Evolutionary conservation across 2,329 filamentous ascomycete genomes (phyloP).

Genomic region (Alternaria viburni): DNA sequence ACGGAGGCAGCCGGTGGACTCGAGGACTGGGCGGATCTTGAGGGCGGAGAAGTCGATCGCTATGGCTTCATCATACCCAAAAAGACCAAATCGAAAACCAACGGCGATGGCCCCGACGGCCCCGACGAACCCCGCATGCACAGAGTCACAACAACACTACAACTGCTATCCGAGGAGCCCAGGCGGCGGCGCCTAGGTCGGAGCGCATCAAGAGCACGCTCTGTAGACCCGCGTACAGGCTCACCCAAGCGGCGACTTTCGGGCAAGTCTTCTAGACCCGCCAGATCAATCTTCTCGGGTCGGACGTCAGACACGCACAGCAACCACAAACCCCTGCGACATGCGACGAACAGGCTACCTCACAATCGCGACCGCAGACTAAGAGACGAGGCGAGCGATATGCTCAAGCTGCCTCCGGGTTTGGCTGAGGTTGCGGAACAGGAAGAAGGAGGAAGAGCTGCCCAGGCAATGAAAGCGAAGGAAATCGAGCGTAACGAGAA

Average conservation of each 20-base stretch:
- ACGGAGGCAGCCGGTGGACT: slow-evolving; percentile 67
- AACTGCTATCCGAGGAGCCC: slow-evolving; percentile 63
- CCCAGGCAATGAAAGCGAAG: slow-evolving; percentile 61
- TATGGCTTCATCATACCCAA: slow-evolving; percentile 68
- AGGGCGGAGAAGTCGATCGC: slow-evolving; percentile 65
- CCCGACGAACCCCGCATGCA: slow-evolving; percentile 55
- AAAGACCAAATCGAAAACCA: slow-evolving; percentile 43
- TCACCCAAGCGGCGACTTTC: slow-evolving; percentile 50
- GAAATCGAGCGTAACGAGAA: slow-evolving; percentile 69
- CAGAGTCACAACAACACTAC: slow-evolving; percentile 65
- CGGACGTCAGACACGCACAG: slow-evolving; percentile 50
- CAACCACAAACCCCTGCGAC: slow-evolving; percentile 54
- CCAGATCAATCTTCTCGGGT: slow-evolving; percentile 46
- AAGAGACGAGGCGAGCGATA: slow-evolving; percentile 67
- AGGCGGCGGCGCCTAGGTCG: slow-evolving; percentile 60
- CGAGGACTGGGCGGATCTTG: slow-evolving; percentile 69
- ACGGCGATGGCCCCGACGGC: slow-evolving; percentile 32
- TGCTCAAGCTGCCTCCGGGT: slow-evolving; percentile 66
- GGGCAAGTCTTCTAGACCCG: slow-evolving; percentile 53
- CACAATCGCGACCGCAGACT: slow-evolving; percentile 61
- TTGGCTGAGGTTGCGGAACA: slow-evolving; percentile 53
- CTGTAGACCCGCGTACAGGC: slow-evolving; percentile 46
- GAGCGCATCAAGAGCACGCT: slow-evolving; percentile 57
- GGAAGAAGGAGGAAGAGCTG: slow-evolving; percentile 55
- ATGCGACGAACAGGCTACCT: slow-evolving; percentile 60